Evolutionary conservation across 2,329 filamentous ascomycete species (phyloP).

Genomic region (Alternaria sp.): DNA sequence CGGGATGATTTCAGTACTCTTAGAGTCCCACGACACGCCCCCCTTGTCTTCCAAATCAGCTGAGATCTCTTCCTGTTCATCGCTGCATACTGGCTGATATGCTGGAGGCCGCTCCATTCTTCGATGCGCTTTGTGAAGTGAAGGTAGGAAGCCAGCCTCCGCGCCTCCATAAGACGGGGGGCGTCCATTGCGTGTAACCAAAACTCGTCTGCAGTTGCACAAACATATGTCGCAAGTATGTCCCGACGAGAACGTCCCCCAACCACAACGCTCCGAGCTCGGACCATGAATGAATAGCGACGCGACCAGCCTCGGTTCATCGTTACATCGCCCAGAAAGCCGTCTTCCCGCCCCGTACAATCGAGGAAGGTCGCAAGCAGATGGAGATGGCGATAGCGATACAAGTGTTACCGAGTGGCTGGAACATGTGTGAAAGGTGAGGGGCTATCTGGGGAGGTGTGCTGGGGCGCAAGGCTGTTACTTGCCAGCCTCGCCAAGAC

Average conservation of each 20-base stretch:
- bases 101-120: slow-evolving; percentile 35
- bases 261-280: slow-evolving; percentile 28
- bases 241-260: slow-evolving; percentile 10
- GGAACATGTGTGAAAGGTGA: slow-evolving; percentile 21
- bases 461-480: slow-evolving; percentile 24
- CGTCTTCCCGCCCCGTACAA: slow-evolving; percentile 18
- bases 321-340: slow-evolving; percentile 21
- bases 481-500: slow-evolving; percentile 34
- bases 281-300: slow-evolving; percentile 35
- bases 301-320: slow-evolving; percentile 17
- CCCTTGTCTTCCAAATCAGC: slow-evolving; percentile 35
- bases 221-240: slow-evolving; percentile 15
- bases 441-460: slow-evolving; percentile 28
- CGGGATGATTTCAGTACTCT: slow-evolving; percentile 37
- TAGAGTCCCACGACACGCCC: slow-evolving; percentile 33
- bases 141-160: slow-evolving; percentile 6
- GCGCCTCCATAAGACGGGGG: slow-evolving; percentile 4
- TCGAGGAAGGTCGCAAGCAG: slow-evolving; percentile 37
- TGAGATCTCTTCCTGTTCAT: slow-evolving; percentile 30
- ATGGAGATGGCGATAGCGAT: slow-evolving; percentile 27
- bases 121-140: slow-evolving; percentile 6
- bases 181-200: slow-evolving; percentile 9
- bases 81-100: slow-evolving; percentile 37
- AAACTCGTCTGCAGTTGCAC: slow-evolving; percentile 16
- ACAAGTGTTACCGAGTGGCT: slow-evolving; percentile 31